phyloP scores from a whole-genome alignment of 1,139 yeast genomes.

The Hemisphaericaspora lyxosophila region DNA sequence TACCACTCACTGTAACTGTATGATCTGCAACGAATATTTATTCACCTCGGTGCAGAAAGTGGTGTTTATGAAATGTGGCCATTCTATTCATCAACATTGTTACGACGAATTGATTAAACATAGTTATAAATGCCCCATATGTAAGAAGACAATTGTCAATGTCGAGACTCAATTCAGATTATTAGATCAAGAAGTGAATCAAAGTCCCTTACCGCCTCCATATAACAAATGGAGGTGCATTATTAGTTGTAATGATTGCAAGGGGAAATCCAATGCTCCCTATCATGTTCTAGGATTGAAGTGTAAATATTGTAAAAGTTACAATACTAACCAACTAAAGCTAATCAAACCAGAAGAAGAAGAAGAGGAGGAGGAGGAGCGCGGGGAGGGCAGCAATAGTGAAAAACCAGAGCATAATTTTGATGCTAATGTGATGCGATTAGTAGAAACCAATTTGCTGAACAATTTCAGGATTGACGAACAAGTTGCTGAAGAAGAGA shows the following conservation, averaged over 20 bases:
- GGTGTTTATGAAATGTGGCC: constrained; percentile 93
- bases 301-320: constrained; percentile 83
- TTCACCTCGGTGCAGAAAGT: constrained; percentile 84
- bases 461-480: constrained; percentile 38
- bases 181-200: constrained; percentile 75
- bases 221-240: constrained; percentile 74
- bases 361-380: constrained; percentile 27
- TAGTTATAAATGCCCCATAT: constrained; percentile 87
- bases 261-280: constrained; percentile 71
- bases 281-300: constrained; percentile 86
- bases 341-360: constrained; percentile 58
- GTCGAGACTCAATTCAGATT: constrained; percentile 88
- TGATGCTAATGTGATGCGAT: constrained; percentile 26
- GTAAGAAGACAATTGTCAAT: constrained; percentile 78
- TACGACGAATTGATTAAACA: constrained; percentile 77
- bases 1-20: constrained; percentile 88
- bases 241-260: constrained; percentile 85
- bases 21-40: constrained; percentile 89
- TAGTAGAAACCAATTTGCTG: constrained; percentile 37
- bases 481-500: constrained; percentile 10
- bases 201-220: constrained; percentile 79
- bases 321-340: constrained; percentile 75
- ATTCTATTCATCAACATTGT: constrained; percentile 85
- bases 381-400: constrained; percentile 12
- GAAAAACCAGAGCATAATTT: constrained; percentile 10